A percentile compares a stretch with the other conserved stretches of the same genome.
Conservation (phyloP, 2,329 filamentous ascomycete genomes). For the Botrytis sinoallii region DNA sequence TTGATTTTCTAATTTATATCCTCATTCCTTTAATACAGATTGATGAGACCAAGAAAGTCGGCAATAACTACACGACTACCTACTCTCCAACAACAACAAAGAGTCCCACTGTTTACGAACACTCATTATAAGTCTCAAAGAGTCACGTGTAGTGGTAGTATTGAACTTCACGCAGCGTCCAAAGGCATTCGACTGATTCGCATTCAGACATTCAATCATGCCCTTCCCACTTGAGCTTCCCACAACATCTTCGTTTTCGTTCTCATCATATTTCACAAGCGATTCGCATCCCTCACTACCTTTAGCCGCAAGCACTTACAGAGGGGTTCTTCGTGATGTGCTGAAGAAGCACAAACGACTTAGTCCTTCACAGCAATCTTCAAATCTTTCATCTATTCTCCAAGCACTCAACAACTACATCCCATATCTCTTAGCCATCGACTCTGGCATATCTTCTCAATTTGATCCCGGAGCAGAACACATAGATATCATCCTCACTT, state of each 20-base stretch:
- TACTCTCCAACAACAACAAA: neutral
- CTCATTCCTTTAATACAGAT: neutral
- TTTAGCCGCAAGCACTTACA: conserved; percentile 75
- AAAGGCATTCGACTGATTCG: neutral
- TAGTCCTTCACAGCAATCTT: conserved; percentile 64
- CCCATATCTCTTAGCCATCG: conserved; percentile 77
- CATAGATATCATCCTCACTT: conserved; percentile 63
- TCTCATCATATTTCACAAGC: conserved; percentile 72
- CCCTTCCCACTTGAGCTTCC: conserved; percentile 86
- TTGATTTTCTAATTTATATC: neutral
- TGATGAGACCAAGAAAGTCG: neutral
- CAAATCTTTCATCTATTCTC: conserved; percentile 68
- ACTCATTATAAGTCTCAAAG: neutral
- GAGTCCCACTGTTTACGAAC: neutral
- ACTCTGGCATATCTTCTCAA: conserved; percentile 63
- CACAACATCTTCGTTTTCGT: conserved; percentile 83
- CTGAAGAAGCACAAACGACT: conserved; percentile 89
- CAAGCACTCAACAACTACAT: conserved; percentile 73
- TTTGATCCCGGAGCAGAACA: conserved; percentile 53
- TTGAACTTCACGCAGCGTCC: neutral
- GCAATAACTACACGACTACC: neutral
- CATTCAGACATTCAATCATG: conserved; percentile 51
- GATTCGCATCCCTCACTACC: conserved; percentile 87
- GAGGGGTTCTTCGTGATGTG: conserved; percentile 76
- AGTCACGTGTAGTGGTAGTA: neutral